phyloP scores from a whole-genome alignment of 345 rosid species.

The Populus ilicifolia region DNA sequence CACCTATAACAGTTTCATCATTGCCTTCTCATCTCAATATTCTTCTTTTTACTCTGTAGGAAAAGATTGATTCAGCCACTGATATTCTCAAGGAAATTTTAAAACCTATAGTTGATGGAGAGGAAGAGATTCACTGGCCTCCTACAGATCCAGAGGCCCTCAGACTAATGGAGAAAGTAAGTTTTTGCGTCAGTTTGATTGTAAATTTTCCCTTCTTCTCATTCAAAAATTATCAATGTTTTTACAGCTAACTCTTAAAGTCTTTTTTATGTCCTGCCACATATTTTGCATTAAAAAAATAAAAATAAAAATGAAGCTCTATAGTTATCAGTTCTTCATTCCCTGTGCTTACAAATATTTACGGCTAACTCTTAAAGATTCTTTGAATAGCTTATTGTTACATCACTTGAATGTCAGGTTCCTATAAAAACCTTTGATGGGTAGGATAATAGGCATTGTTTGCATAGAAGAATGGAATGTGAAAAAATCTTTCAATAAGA shows the following conservation, averaged over 20 bases:
- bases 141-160: constrained; percentile 69
- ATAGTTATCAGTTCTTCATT: constrained; percentile 1
- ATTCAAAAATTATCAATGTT: background rate
- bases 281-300: background rate
- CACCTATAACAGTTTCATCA: background rate
- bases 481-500: no score
- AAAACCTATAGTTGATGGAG: constrained; percentile 62
- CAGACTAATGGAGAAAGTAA: constrained; percentile 67
- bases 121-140: constrained; percentile 77
- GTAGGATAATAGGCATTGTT: no score
- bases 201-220: background rate
- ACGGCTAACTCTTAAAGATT: no score
- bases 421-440: no score
- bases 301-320: background rate
- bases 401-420: no score
- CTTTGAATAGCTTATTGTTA: background rate
- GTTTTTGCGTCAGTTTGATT: constrained; percentile 6
- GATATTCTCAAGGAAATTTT: constrained; percentile 75
- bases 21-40: background rate
- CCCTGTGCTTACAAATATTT: background rate
- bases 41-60: constrained; percentile 37
- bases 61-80: constrained; percentile 79
- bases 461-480: no score
- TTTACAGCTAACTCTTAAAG: no score
- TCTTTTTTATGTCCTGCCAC: background rate